Base-by-base conservation (phyloP, 495 filamentous ascomycete genomes). In the Aspergillus baeticus region DNA sequence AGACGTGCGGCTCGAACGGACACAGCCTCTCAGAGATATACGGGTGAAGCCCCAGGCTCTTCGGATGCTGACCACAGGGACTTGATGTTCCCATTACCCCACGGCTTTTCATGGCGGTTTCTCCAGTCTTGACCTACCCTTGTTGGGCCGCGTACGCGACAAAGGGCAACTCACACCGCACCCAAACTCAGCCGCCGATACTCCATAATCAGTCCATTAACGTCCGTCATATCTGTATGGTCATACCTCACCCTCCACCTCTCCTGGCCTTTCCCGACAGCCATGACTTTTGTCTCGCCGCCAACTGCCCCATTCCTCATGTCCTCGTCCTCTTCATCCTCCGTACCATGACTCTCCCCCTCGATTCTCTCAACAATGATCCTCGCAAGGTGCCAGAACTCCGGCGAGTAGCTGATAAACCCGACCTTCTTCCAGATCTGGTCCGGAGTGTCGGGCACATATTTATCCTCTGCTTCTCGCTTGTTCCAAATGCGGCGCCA, bases 191-290 rank as follows among this genome's bases (percentile, higher is more conserved):
- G n/a, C 33, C 57, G 54, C 22, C 63, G 54, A 58, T 70, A 70
- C 52, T 67, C 60, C 62, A 63, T 63, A 18, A 70, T 70, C 45
- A 65, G 43, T n/a, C 33, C 62, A 57, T 70, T 66, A n/a, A 70
- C 65, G 42, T 65, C 63, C 11, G 39, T 57, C 63, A 70, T 68
- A 51, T 68, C 68, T 1, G 60, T 63, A 51, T 70, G 63, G 37
- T 68, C 65, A 36, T 66, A 70, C 54, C 51, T 18, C 4, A 10
- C 34, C 10, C 20, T 8, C 10, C 5, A 20, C 23, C 31, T 35
- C 14, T 6, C 36, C 20, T 13, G 18, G 8, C 8, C 8, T 8
- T 29, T 29, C 8, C 26, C 26, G 4, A 8, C 26, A 29, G 26
- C 26, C 26, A 8, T 8, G 3, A 29, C 26, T 8, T 29, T 29